phyloP scores from a whole-genome alignment of 495 filamentous ascomycete genomes.

The Neurospora sp. region DNA sequence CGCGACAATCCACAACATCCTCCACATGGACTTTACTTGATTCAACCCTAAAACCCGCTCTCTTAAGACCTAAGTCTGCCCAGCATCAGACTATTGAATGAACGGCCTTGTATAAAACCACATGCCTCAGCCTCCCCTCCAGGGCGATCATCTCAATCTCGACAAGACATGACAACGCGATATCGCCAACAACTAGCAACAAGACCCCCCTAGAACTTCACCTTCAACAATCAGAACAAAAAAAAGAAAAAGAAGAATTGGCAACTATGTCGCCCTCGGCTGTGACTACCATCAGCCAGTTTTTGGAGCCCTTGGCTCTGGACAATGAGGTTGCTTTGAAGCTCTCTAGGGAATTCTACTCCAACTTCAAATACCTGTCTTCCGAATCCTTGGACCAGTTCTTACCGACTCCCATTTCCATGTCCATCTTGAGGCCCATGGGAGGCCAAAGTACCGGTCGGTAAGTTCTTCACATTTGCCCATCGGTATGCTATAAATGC shows the following conservation, averaged over 20 bases:
- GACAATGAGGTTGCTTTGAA: conserved; percentile 39
- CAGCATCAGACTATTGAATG: not conserved
- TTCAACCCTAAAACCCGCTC: not conserved
- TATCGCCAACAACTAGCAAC: not conserved
- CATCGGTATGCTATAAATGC: not conserved
- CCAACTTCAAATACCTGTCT: conserved; percentile 53
- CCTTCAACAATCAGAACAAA: not conserved
- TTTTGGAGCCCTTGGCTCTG: conserved; percentile 36
- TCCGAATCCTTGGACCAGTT: conserved; percentile 61
- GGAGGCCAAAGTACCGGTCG: conserved; percentile 49
- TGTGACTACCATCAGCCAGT: conserved; percentile 22
- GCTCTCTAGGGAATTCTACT: conserved; percentile 52
- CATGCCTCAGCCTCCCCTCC: not conserved
- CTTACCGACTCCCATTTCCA: conserved; percentile 68
- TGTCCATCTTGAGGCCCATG: conserved; percentile 46
- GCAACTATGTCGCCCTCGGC: conserved; percentile 14
- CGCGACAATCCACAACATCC: not conserved
- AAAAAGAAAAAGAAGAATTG: conserved; percentile 4
- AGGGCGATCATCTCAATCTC: not conserved
- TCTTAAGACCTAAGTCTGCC: not conserved
- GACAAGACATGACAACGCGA: not conserved
- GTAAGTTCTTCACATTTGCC: conserved; percentile 22
- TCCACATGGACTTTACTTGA: not conserved
- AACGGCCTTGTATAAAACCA: not conserved
- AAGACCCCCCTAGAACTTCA: not conserved